Conservation (phyloP, 495 filamentous ascomycete genomes). For the Talaromyces nanjingensis region DNA sequence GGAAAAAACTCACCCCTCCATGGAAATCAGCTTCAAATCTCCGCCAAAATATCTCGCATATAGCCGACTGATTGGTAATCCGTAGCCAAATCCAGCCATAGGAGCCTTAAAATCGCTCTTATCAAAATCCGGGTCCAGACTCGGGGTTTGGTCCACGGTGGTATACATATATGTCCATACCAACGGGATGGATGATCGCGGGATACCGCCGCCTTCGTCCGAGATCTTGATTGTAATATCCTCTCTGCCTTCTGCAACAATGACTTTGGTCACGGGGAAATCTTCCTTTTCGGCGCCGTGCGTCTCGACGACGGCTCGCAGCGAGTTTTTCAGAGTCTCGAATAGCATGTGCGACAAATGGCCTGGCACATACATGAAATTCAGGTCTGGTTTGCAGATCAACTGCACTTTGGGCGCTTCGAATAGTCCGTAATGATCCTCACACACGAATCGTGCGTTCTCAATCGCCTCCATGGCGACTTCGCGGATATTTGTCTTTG, state of each 20-base stretch:
- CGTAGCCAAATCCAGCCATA: slow-evolving; percentile 98
- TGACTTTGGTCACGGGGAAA: slow-evolving; percentile 93
- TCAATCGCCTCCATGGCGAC: slow-evolving; percentile 96
- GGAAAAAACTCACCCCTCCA: slow-evolving; percentile 78
- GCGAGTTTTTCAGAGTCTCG: slow-evolving; percentile 96
- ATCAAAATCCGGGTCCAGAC: slow-evolving; percentile 93
- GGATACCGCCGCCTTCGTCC: slow-evolving; percentile 94
- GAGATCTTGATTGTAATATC: slow-evolving; percentile 98
- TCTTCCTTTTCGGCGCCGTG: slow-evolving; percentile 92
- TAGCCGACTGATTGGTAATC: slow-evolving; percentile 82
- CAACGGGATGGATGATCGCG: slow-evolving; percentile 81
- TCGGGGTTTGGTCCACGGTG: slow-evolving; percentile 92
- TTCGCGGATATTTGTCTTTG: slow-evolving; percentile 93
- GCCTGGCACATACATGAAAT: slow-evolving; percentile 99
- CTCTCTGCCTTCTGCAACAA: slow-evolving; percentile 94
- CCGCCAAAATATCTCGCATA: slow-evolving; percentile 98
- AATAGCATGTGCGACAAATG: slow-evolving; percentile 99
- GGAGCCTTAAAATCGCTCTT: slow-evolving; percentile 99
- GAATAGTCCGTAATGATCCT: slow-evolving; percentile 97
- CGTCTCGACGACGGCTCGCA: slow-evolving; percentile 92
- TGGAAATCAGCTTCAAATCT: slow-evolving; percentile 94
- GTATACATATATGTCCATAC: slow-evolving; percentile 99
- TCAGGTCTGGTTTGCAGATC: slow-evolving; percentile 83
- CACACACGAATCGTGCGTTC: slow-evolving; percentile 95
- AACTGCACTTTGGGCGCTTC: slow-evolving; percentile 96